Conservation (phyloP, 345 rosid species). For the Populus ilicifolia region DNA sequence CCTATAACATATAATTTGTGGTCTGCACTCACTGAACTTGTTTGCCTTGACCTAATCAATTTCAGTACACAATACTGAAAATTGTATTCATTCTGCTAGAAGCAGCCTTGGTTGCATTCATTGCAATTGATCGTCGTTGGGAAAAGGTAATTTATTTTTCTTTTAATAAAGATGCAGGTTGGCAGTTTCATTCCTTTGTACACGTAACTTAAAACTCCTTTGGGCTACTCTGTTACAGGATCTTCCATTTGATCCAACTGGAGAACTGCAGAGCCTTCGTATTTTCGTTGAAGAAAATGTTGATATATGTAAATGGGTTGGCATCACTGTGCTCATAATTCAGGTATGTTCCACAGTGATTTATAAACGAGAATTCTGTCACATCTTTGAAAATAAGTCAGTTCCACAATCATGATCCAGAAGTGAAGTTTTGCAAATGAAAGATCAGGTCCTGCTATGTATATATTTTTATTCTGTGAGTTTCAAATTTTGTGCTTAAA, state of each 20-base stretch:
- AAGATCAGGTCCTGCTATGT: too few relatives aligned
- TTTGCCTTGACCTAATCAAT: slow-evolving; percentile 36
- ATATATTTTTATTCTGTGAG: too few relatives aligned
- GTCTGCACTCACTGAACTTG: not conserved
- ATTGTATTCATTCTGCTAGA: slow-evolving; percentile 57
- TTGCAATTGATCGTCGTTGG: slow-evolving; percentile 79
- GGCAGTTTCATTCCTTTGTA: too few relatives aligned
- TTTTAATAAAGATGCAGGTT: not conserved
- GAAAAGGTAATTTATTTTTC: slow-evolving; percentile 49
- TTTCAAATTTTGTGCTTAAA: too few relatives aligned
- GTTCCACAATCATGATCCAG: not conserved
- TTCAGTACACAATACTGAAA: slow-evolving; percentile 66
- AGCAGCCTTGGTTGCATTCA: slow-evolving; percentile 71
- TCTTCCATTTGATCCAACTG: slow-evolving; percentile 88
- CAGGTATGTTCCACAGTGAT: slow-evolving; percentile 46
- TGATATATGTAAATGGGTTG: slow-evolving; percentile 81
- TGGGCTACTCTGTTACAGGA: slow-evolving; percentile 39
- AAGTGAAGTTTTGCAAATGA: not conserved
- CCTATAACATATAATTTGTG: not conserved
- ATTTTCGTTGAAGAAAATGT: slow-evolving; percentile 63
- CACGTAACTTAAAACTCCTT: not conserved
- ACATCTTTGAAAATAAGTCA: not conserved
- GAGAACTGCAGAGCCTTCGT: slow-evolving; percentile 67
- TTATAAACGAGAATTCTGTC: not conserved
- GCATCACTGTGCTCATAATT: slow-evolving; percentile 52